A percentile compares a stretch with the other conserved stretches of the same genome.
These are phyloP conservation scores for Teratosphaeria epicoccoides DNA, from an alignment of 2,329 filamentous ascomycete genomes.

Conservation along the genomic window DNA sequence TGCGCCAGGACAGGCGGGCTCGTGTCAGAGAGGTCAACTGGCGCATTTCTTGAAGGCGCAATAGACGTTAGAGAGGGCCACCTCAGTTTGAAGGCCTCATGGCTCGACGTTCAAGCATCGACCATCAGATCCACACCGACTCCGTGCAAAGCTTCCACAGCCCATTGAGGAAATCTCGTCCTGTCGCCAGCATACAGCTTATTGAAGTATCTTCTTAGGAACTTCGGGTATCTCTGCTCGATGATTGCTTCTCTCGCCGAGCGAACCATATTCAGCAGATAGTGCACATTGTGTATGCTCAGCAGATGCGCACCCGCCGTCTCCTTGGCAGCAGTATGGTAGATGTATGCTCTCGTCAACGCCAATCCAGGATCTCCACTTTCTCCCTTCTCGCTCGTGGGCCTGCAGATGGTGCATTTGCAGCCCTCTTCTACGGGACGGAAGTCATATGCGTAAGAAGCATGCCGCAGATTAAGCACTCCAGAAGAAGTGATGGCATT, in stretches of 20 bases:
- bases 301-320: slow-evolving; percentile 79
- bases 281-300: slow-evolving; percentile 93
- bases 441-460: slow-evolving; percentile 68
- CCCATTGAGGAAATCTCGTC: slow-evolving; percentile 68
- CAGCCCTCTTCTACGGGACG: slow-evolving; percentile 74
- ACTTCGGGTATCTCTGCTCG: slow-evolving; percentile 55
- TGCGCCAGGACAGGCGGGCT: too few species aligned
- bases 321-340: slow-evolving; percentile 89
- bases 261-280: slow-evolving; percentile 76
- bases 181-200: slow-evolving; percentile 56
- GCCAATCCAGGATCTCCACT: slow-evolving; percentile 53
- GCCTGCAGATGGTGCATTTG: slow-evolving; percentile 65
- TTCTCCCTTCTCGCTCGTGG: slow-evolving; percentile 30
- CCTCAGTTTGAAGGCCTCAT: not conserved
- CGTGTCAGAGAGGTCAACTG: too few species aligned
- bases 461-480: slow-evolving; percentile 73
- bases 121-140: slow-evolving; percentile 61
- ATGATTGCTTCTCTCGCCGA: slow-evolving; percentile 53
- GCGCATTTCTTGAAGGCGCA: too few species aligned
- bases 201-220: slow-evolving; percentile 67
- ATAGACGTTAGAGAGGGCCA: too few species aligned
- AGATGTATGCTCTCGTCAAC: slow-evolving; percentile 77
- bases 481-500: slow-evolving; percentile 79
- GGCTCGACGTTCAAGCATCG: not conserved
- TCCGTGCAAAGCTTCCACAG: slow-evolving; percentile 61